Evolutionary conservation across 164 flowering plant genomes (phyloP).

Genomic region (Brasenia schreberi): DNA sequence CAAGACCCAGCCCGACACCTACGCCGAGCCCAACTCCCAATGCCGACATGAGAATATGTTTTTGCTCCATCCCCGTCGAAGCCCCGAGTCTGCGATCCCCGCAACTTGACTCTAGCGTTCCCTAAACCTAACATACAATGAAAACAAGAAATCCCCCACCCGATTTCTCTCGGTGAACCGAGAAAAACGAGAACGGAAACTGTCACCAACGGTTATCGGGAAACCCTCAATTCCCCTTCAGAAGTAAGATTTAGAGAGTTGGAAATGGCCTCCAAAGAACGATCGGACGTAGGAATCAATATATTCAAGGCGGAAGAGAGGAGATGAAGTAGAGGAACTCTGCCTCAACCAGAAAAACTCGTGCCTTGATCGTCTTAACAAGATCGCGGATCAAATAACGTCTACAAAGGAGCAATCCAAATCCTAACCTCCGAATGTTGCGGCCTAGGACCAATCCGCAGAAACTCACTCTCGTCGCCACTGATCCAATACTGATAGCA

Average conservation of each 20-base stretch:
- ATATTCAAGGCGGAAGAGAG: not conserved
- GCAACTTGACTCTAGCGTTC: not conserved
- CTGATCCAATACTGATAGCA: not conserved
- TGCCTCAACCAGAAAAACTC: not conserved
- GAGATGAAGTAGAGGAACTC: not conserved
- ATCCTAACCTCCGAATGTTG: not conserved
- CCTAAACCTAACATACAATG: not conserved
- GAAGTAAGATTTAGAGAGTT: not conserved
- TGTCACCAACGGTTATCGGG: not conserved
- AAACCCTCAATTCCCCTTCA: not conserved
- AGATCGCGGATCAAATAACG: not conserved
- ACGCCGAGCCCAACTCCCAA: slow-evolving; percentile 81
- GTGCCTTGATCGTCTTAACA: not conserved
- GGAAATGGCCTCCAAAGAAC: not conserved
- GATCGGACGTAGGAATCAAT: not conserved
- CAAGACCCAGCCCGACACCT: slow-evolving; percentile 79
- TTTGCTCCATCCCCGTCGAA: slow-evolving; percentile 47
- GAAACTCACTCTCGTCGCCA: not conserved
- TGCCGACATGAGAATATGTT: slow-evolving; percentile 64
- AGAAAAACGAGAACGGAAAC: too few species aligned
- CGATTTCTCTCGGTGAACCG: not conserved
- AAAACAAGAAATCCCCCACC: not conserved
- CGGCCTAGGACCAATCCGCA: too few species aligned
- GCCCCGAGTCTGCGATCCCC: not conserved
- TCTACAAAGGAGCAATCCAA: not conserved